phyloP scores from a whole-genome alignment of 805 yeast genomes.

The Pichia cephalocereana region DNA sequence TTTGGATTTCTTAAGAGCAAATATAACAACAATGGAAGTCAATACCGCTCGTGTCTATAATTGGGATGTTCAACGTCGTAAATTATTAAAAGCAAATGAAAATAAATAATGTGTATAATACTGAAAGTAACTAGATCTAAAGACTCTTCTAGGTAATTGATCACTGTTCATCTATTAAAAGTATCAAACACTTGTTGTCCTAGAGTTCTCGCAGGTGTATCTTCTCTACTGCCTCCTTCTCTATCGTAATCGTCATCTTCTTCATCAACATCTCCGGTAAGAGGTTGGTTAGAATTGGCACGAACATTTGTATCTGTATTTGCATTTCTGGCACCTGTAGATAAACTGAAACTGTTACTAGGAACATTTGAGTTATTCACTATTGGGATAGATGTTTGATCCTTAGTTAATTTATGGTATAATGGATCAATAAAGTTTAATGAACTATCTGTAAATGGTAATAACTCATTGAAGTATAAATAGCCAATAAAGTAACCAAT shows the following conservation, averaged over 20 bases:
- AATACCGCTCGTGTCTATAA: slow-evolving; percentile 88
- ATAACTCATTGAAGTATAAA: slow-evolving; percentile 32
- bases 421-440: slow-evolving; percentile 12
- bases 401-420: slow-evolving; percentile 11
- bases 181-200: slow-evolving; percentile 55
- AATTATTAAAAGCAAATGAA: slow-evolving; percentile 25
- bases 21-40: slow-evolving; percentile 96
- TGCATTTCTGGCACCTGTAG: slow-evolving; percentile 2
- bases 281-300: neutral
- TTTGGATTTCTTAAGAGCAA: slow-evolving; percentile 72
- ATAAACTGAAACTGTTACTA: neutral
- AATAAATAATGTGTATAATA: neutral
- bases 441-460: slow-evolving; percentile 33
- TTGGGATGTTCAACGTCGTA: slow-evolving; percentile 80
- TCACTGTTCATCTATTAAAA: slow-evolving; percentile 30
- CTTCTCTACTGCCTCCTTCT: slow-evolving; percentile 29
- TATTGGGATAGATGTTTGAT: neutral
- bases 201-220: slow-evolving; percentile 55
- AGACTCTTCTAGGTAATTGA: neutral
- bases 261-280: slow-evolving; percentile 7
- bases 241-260: slow-evolving; percentile 16
- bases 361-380: neutral
- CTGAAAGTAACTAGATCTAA: no score
- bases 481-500: slow-evolving; percentile 37
- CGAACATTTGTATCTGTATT: neutral